Evolutionary conservation across 2,329 filamentous ascomycete genomes (phyloP).

Genomic region (Davidsoniella virescens): DNA sequence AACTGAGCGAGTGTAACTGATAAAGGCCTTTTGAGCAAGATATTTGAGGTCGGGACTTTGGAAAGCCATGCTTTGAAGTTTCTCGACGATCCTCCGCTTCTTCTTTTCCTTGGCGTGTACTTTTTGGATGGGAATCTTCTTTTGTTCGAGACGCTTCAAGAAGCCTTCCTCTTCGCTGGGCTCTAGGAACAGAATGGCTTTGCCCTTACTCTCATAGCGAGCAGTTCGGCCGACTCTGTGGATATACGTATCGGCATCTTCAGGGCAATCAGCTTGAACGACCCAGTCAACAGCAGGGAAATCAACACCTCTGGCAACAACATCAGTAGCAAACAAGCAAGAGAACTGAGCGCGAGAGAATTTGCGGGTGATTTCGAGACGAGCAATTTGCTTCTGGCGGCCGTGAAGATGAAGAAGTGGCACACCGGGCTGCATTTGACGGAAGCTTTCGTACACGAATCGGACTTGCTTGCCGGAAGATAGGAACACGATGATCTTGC

Average conservation of each 20-base stretch:
- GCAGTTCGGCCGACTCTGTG: constrained; percentile 90
- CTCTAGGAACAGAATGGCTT: constrained; percentile 79
- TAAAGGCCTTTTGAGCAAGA: constrained; percentile 87
- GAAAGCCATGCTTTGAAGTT: constrained; percentile 90
- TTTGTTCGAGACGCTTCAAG: constrained; percentile 66
- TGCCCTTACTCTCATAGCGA: constrained; percentile 75
- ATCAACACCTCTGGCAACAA: constrained; percentile 84
- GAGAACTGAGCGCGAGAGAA: constrained; percentile 69
- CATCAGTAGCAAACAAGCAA: constrained; percentile 89
- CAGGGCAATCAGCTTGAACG: constrained; percentile 92
- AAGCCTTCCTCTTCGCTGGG: constrained; percentile 89
- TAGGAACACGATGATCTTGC: constrained; percentile 89
- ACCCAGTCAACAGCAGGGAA: constrained; percentile 98
- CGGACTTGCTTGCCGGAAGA: constrained; percentile 93
- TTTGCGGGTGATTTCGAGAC: constrained; percentile 71
- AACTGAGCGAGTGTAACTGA: constrained; percentile 72
- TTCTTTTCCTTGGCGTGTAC: constrained; percentile 84
- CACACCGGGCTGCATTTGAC: constrained; percentile 86
- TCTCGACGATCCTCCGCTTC: constrained; percentile 67
- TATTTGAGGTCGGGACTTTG: constrained; percentile 90
- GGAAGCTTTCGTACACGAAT: constrained; percentile 86
- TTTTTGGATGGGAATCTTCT: constrained; percentile 74
- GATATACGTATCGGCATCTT: constrained; percentile 95
- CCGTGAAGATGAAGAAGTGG: constrained; percentile 85
- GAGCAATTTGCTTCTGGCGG: constrained; percentile 77